A percentile compares a stretch with the other conserved stretches of the same genome.
These are phyloP conservation scores for Xylogone sp. DNA, from an alignment of 2,329 filamentous ascomycete species.

Conservation along the genomic window DNA sequence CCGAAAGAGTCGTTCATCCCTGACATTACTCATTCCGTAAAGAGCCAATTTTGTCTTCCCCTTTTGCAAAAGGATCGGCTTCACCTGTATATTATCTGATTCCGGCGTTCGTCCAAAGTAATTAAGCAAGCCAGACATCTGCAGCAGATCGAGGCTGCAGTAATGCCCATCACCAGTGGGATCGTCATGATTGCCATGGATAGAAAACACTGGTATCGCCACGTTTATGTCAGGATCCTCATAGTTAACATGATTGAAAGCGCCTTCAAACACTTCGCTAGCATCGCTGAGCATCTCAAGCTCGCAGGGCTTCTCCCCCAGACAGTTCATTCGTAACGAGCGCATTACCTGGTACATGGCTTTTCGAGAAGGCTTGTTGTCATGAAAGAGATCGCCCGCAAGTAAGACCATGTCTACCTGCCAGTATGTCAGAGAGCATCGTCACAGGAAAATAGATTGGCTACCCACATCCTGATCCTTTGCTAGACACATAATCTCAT, in stretches of 20 bases:
- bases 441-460: not conserved
- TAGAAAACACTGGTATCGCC: constrained; percentile 95
- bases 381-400: constrained; percentile 93
- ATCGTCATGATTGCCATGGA: constrained; percentile 97
- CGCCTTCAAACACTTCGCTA: constrained; percentile 82
- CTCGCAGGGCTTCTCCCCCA: constrained; percentile 93
- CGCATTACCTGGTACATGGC: constrained; percentile 98
- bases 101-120: constrained; percentile 93
- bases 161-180: constrained; percentile 93
- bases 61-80: constrained; percentile 90
- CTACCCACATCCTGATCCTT: constrained; percentile 68
- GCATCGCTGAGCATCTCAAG: constrained; percentile 93
- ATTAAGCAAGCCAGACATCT: constrained; percentile 88
- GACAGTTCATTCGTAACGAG: constrained; percentile 85
- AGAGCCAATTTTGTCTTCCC: constrained; percentile 88
- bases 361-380: constrained; percentile 95
- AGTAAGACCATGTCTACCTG: constrained; percentile 94
- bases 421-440: constrained; percentile 1
- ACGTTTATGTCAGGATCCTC: constrained; percentile 97
- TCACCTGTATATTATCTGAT: constrained; percentile 88
- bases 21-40: constrained; percentile 92
- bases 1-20: constrained; percentile 89
- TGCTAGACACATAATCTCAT: constrained; percentile 90
- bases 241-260: constrained; percentile 95
- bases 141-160: constrained; percentile 85